Conservation (phyloP, 2,329 filamentous ascomycete species). For the Colletotrichum zoysiae region DNA sequence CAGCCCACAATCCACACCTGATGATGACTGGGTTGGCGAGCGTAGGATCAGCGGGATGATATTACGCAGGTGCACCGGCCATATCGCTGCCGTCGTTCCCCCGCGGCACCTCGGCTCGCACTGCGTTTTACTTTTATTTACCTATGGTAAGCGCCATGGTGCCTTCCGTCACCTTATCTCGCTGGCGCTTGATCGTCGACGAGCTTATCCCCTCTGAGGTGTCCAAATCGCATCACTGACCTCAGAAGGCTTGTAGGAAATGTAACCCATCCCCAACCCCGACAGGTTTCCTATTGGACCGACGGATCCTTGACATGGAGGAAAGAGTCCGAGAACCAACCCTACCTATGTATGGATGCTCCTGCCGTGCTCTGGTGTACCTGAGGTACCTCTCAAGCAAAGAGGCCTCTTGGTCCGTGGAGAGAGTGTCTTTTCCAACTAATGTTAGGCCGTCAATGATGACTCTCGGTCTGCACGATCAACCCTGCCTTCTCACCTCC, state of each 20-base stretch:
- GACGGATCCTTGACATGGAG: neutral
- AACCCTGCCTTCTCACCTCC: neutral
- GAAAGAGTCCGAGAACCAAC: neutral
- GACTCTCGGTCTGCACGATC: neutral
- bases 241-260: neutral
- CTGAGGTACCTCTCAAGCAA: neutral
- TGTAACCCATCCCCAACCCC: neutral
- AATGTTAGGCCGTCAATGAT: neutral
- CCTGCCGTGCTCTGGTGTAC: neutral
- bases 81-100: neutral
- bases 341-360: neutral
- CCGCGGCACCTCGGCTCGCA: neutral
- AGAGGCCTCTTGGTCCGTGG: slow-evolving; percentile 10
- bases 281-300: neutral
- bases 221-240: neutral
- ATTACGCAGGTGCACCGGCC: neutral
- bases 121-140: neutral
- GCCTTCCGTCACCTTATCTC: slow-evolving; percentile 20
- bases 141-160: neutral
- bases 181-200: slow-evolving; percentile 21
- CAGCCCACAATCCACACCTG: neutral
- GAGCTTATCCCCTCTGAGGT: neutral
- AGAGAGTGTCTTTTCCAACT: neutral
- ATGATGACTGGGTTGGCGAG: slow-evolving; percentile 2
- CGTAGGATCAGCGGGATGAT: neutral